phyloP scores from a whole-genome alignment of 805 yeast genomes.

The Candida alai region DNA sequence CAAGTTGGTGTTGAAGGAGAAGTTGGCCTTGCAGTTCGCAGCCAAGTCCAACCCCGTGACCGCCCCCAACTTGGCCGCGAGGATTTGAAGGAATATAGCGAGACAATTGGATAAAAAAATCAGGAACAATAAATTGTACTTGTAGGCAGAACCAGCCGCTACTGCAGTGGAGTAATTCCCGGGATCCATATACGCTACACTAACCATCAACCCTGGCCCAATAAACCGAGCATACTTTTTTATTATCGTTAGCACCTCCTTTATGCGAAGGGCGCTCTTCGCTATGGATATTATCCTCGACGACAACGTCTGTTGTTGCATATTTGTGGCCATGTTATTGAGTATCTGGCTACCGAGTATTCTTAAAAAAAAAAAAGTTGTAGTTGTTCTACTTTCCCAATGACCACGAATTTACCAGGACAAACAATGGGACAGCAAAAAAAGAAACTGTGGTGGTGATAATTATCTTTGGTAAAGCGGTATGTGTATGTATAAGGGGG shows the following conservation, averaged over 20 bases:
- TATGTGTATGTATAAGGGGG: no score
- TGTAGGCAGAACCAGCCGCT: conserved; percentile 86
- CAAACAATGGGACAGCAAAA: no score
- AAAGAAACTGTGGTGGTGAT: no score
- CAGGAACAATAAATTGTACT: conserved; percentile 74
- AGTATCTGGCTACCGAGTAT: no score
- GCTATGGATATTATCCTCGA: conserved; percentile 1
- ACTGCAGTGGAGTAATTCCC: conserved; percentile 96
- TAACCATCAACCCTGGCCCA: conserved; percentile 96
- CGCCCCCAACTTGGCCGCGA: conserved; percentile 86
- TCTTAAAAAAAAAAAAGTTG: no score
- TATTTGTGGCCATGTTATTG: no score
- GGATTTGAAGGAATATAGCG: conserved; percentile 81
- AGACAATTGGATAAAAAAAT: conserved; percentile 75
- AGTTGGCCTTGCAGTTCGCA: conserved; percentile 73
- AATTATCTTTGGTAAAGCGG: no score
- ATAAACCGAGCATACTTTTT: conserved; percentile 59
- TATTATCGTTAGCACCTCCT: conserved; percentile 10
- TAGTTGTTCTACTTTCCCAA: no score
- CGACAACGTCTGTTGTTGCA: not conserved
- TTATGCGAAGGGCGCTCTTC: not conserved
- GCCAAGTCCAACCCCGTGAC: conserved; percentile 94
- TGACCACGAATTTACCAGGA: no score
- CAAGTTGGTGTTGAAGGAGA: conserved; percentile 59
- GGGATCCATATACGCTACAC: conserved; percentile 96